phyloP scores from a whole-genome alignment of 371 early-diverging fungal genomes.

The Rhizopus microsporus region DNA sequence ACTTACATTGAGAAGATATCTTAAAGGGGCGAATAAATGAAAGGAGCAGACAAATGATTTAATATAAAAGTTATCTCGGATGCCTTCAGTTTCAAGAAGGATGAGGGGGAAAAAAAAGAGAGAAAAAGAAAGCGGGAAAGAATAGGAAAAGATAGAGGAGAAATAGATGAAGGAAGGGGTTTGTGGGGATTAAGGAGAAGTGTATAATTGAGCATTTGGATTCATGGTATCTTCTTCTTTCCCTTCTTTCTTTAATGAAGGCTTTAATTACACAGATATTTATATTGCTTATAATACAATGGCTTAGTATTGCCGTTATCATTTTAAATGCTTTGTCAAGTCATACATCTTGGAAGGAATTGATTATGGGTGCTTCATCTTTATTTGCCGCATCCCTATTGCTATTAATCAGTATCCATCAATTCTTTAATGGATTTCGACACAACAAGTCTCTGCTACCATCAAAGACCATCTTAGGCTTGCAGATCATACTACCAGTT shows the following conservation, averaged over 20 bases:
- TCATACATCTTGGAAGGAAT: conserved; percentile 4
- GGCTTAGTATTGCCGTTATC: conserved; percentile 36
- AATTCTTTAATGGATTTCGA: conserved; percentile 13
- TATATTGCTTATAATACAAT: conserved; percentile 31
- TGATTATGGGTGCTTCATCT: conserved; percentile 28
- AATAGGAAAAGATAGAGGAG: too few species aligned
- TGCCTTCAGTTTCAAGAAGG: not conserved
- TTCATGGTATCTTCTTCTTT: not conserved
- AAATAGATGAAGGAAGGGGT: too few species aligned
- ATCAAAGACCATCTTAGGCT: conserved; percentile 13
- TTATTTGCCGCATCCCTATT: conserved; percentile 23
- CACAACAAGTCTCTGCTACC: conserved; percentile 3
- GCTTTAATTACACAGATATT: conserved; percentile 21
- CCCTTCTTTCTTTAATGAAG: not conserved
- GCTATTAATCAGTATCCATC: conserved; percentile 25
- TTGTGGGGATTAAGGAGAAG: too few species aligned
- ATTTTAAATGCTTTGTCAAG: conserved; percentile 27
- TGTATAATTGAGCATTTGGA: too few species aligned
- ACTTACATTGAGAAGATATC: not conserved
- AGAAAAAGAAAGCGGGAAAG: not conserved
- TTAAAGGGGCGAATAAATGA: too few species aligned
- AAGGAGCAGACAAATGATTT: too few species aligned
- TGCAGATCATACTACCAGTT: conserved; percentile 22
- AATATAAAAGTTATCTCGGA: not conserved
- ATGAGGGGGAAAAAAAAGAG: not conserved